phyloP scores from a whole-genome alignment of 805 yeast genomes.

The Saccharomycopsis sp. region DNA sequence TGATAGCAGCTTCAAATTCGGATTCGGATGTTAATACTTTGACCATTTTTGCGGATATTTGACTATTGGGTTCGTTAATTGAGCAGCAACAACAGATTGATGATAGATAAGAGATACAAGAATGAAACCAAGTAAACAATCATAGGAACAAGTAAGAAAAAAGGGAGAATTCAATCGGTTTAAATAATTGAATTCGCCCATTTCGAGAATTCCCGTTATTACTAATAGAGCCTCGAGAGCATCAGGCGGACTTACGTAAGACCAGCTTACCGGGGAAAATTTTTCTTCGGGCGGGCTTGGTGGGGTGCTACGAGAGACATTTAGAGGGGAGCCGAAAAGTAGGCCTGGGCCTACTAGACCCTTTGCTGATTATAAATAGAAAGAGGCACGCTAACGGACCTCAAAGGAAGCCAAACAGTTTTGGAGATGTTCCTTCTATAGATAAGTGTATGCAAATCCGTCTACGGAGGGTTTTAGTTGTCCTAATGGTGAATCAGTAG shows the following conservation, averaged over 20 bases:
- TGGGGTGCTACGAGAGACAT: neutral
- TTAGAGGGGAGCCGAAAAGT: neutral
- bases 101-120: neutral
- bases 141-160: neutral
- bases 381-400: no score
- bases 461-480: no score
- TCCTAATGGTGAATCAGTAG: no score
- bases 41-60: slow-evolving; percentile 40
- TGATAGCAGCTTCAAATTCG: slow-evolving; percentile 64
- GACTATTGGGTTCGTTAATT: neutral
- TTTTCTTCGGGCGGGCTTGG: neutral
- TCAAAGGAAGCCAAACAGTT: no score
- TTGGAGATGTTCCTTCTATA: no score
- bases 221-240: neutral
- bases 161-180: neutral
- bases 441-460: no score
- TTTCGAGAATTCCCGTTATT: neutral
- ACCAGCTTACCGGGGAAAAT: neutral
- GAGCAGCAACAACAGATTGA: no score
- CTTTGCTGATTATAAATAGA: neutral
- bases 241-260: neutral
- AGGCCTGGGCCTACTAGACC: neutral
- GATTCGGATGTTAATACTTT: slow-evolving; percentile 38
- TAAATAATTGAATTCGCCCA: no score
- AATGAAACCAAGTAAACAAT: neutral